phyloP scores from a whole-genome alignment of 1,284 basidiomycete genomes.

The Chondrostereum purpureum region DNA sequence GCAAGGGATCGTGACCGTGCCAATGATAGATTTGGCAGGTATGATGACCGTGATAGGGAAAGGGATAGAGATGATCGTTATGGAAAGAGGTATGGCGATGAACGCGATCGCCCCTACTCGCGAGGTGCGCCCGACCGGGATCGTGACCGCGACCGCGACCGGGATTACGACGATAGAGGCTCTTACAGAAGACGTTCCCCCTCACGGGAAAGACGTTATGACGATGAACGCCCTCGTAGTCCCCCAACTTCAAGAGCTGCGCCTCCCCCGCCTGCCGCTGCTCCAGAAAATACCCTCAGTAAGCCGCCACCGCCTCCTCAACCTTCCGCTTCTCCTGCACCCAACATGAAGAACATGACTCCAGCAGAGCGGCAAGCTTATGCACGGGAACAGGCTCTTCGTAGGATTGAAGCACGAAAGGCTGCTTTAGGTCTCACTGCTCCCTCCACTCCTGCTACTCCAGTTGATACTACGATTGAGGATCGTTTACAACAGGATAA shows the following conservation, averaged over 20 bases:
- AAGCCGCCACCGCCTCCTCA: slow-evolving; percentile 42
- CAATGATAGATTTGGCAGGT: slow-evolving; percentile 77
- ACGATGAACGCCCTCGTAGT: slow-evolving; percentile 42
- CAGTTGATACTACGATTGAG: slow-evolving; percentile 73
- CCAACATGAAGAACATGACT: slow-evolving; percentile 70
- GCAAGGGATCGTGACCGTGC: slow-evolving; percentile 76
- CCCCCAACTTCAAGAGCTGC: slow-evolving; percentile 39
- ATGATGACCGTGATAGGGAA: too few species aligned
- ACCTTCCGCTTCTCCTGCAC: slow-evolving; percentile 37
- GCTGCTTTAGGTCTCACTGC: slow-evolving; percentile 75
- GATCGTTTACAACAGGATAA: slow-evolving; percentile 80
- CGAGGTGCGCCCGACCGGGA: slow-evolving; percentile 25
- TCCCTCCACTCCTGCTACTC: slow-evolving; percentile 40
- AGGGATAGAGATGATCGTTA: slow-evolving; percentile 36
- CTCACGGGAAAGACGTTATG: slow-evolving; percentile 32
- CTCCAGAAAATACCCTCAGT: slow-evolving; percentile 28
- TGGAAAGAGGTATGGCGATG: slow-evolving; percentile 30
- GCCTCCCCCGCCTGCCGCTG: slow-evolving; percentile 41
- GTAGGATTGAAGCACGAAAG: slow-evolving; percentile 83
- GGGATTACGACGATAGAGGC: slow-evolving; percentile 15
- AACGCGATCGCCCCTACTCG: slow-evolving; percentile 30
- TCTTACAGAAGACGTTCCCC: slow-evolving; percentile 23
- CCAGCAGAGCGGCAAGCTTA: slow-evolving; percentile 80
- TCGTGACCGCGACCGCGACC: slow-evolving; percentile 22
- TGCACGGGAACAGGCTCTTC: slow-evolving; percentile 78